Percentiles rank a stretch among this genome's conserved stretches.
These are phyloP conservation scores for Leishmania lainsoni DNA, from an alignment of 208 protist species.

Conservation along the genomic window DNA sequence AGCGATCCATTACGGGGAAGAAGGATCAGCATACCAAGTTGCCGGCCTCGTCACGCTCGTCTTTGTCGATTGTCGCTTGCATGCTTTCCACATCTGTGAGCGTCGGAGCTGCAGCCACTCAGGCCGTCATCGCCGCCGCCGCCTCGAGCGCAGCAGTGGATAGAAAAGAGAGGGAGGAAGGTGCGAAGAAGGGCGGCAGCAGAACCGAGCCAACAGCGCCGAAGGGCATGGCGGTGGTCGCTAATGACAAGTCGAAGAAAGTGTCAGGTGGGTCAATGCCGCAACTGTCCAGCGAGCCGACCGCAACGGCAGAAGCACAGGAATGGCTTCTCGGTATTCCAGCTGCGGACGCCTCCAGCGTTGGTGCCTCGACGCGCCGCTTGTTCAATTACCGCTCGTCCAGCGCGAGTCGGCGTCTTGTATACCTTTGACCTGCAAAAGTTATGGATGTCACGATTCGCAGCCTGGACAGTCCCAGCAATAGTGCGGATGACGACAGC, in stretches of 20 bases:
- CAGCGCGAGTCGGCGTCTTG: slow-evolving; percentile 28
- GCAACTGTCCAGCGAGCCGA: not conserved
- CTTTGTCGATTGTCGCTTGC: slow-evolving; percentile 15
- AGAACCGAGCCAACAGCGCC: not conserved
- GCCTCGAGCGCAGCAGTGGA: not conserved
- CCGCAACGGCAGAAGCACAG: not conserved
- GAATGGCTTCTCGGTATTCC: slow-evolving; percentile 16
- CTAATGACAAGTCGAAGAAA: not conserved
- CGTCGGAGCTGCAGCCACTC: not conserved
- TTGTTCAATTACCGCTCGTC: slow-evolving; percentile 27
- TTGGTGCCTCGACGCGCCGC: slow-evolving; percentile 23
- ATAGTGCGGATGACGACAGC: slow-evolving; percentile 8
- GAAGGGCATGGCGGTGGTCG: not conserved
- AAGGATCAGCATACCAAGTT: slow-evolving; percentile 9
- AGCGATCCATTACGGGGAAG: not conserved
- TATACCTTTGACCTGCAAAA: slow-evolving; percentile 12
- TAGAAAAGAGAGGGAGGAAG: not conserved
- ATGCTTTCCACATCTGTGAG: slow-evolving; percentile 23
- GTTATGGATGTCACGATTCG: slow-evolving; percentile 14
- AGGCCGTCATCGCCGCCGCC: no score
- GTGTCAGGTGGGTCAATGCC: not conserved
- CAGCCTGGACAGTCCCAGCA: slow-evolving; percentile 4
- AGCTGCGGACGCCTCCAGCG: slow-evolving; percentile 10
- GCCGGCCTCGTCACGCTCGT: slow-evolving; percentile 17
- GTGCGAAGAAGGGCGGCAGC: no score